Conservation (phyloP, 2,329 filamentous ascomycete species). For the Emmonsiellopsis sp. region DNA sequence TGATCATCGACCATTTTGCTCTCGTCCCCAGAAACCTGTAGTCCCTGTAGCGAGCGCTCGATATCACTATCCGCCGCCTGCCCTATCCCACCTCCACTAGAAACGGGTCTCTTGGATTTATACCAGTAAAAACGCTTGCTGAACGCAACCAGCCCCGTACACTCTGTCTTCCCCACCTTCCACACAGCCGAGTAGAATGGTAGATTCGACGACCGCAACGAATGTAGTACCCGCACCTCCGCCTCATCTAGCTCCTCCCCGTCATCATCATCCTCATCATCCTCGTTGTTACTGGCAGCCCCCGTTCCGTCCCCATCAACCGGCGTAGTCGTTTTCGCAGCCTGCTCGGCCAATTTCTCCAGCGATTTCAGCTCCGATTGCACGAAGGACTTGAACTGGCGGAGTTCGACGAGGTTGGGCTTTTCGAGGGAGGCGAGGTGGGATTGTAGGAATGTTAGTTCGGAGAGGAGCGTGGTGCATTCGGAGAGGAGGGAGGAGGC, state of each 20-base stretch:
- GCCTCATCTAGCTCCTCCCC: constrained; percentile 9
- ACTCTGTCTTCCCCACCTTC: constrained; percentile 49
- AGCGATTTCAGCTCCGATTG: constrained; percentile 41
- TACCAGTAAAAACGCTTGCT: constrained; percentile 47
- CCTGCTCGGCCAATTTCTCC: constrained; percentile 31
- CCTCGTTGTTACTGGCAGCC: constrained; percentile 9
- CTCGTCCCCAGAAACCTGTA: constrained; percentile 4
- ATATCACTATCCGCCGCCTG: constrained; percentile 4
- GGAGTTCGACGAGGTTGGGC: constrained; percentile 41
- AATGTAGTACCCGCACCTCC: constrained; percentile 39
- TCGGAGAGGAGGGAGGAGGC: constrained; percentile 26
- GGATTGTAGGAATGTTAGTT: constrained; percentile 37
- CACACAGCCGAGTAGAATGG: constrained; percentile 58
- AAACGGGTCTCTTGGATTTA: not conserved
- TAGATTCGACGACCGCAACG: constrained; percentile 56
- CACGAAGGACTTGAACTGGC: constrained; percentile 41
- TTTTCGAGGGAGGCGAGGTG: constrained; percentile 32
- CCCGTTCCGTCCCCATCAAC: not conserved
- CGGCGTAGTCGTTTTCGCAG: constrained; percentile 13
- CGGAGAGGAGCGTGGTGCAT: constrained; percentile 34
- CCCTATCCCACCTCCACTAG: not conserved
- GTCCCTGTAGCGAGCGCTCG: not conserved
- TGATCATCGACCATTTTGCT: constrained; percentile 7
- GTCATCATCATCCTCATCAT: constrained; percentile 16
- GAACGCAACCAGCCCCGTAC: constrained; percentile 48